Conservation (phyloP, 805 yeast species). For the Saccharomycopsis synnaedendra region DNA sequence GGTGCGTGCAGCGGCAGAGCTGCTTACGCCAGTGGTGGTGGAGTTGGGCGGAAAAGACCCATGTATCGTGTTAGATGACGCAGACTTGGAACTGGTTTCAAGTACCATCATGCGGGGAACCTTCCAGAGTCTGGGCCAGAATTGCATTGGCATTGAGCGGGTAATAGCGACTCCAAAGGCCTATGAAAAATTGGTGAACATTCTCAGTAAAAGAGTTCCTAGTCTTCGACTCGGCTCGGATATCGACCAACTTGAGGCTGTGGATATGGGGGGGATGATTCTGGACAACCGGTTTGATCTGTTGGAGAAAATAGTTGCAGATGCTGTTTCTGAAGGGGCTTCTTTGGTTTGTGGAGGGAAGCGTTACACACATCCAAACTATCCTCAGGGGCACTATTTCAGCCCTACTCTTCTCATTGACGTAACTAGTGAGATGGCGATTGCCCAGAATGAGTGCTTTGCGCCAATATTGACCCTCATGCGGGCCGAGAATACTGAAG, state of each 20-base stretch:
- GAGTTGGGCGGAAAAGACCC: slow-evolving; percentile 98
- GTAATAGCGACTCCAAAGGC: slow-evolving; percentile 68
- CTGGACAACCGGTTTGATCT: slow-evolving; percentile 62
- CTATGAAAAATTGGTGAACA: slow-evolving; percentile 50
- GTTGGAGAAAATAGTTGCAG: slow-evolving; percentile 54
- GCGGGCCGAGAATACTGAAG: slow-evolving; percentile 52
- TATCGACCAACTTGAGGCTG: slow-evolving; percentile 79
- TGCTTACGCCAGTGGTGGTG: slow-evolving; percentile 89
- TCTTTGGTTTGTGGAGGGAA: slow-evolving; percentile 70
- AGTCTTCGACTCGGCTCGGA: slow-evolving; percentile 75
- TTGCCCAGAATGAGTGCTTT: slow-evolving; percentile 86
- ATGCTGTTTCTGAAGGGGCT: slow-evolving; percentile 80
- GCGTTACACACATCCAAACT: slow-evolving; percentile 74
- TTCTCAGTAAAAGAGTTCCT: slow-evolving; percentile 46
- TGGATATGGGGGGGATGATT: slow-evolving; percentile 95
- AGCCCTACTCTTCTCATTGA: slow-evolving; percentile 81
- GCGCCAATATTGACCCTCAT: slow-evolving; percentile 84
- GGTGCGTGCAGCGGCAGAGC: slow-evolving; percentile 66
- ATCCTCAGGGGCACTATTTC: slow-evolving; percentile 92
- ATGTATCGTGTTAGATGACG: slow-evolving; percentile 75
- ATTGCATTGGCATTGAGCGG: slow-evolving; percentile 95
- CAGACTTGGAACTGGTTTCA: slow-evolving; percentile 44
- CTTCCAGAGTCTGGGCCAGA: slow-evolving; percentile 95
- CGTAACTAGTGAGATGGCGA: slow-evolving; percentile 63
- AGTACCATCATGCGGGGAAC: slow-evolving; percentile 89